Evolutionary conservation across 306 rosid species (phyloP), one percentile per base, ranked within the genome.

Genomic region (Notholithocarpus densiflorus): DNA sequence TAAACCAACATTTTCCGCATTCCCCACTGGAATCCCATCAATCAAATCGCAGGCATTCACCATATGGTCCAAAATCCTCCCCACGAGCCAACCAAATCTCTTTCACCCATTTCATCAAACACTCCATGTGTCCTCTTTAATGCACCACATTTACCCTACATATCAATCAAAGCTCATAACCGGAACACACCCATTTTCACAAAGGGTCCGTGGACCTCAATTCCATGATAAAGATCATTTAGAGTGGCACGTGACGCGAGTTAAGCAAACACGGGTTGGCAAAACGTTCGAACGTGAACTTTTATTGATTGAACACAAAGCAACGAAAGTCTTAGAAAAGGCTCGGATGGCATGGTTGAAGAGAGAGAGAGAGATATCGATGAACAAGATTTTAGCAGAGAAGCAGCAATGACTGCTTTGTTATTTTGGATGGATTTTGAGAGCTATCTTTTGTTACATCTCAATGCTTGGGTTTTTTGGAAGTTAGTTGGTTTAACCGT

Each of bases 81-180:
- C n/a, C n/a, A n/a, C n/a, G n/a, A n/a, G n/a, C n/a, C 71, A 27
- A 80, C 68, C 71, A 80, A 56, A 69, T 80, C 80, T 68, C 45
- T 80, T 5, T n/a, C 72, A 17, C 9, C 2, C 80, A 80, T 75
- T 56, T 75, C 84, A 6, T 68, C 80, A 5, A 80, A 80, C 79
- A 45, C 45, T 27, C 4, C 34, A 71, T 75, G 71, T 5, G 84
- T 79, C 14, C 20, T 21, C 21, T 1, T 54, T 61, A 80, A 45
- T 0, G 10, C 56, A 56, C 62, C 80, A 31, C 84, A 80, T 69
- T 75, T 57, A 9, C 84, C 84, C 23, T 75, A 80, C 80, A 80
- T 57, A 5, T 75, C 80, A 29, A 80, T 75, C 80, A 80, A 48
- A 15, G 84, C 84, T 75, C 31, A 55, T 45, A 20, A 68, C 84